A percentile compares a stretch with the other conserved stretches of the same genome.
phyloP scores from a whole-genome alignment of 2,329 filamentous ascomycete species.

The Zasmidium angulare region DNA sequence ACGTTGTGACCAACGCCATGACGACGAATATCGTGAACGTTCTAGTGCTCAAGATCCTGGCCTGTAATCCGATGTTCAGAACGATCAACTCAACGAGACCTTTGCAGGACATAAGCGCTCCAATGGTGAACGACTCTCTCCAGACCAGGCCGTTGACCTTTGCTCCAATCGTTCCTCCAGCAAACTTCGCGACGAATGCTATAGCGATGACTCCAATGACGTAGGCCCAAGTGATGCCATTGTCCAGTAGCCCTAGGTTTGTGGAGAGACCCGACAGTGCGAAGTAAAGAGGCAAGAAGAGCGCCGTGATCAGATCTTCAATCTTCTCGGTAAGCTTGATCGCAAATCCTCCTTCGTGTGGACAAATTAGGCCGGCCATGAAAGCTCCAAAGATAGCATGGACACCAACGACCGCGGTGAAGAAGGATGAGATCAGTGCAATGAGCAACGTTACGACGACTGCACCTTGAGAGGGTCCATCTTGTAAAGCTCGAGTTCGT shows the following conservation, averaged over 20 bases:
- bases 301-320: constrained; percentile 79
- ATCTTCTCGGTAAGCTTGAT: constrained; percentile 93
- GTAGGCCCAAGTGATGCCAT: constrained; percentile 84
- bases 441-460: constrained; percentile 80
- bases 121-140: constrained; percentile 87
- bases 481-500: constrained; percentile 74
- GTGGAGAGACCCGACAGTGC: constrained; percentile 87
- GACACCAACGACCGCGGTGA: constrained; percentile 86
- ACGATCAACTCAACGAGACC: constrained; percentile 93
- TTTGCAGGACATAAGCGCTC: constrained; percentile 93
- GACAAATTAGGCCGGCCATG: constrained; percentile 83
- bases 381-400: constrained; percentile 96
- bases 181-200: constrained; percentile 82
- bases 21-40: constrained; percentile 95
- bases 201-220: constrained; percentile 78
- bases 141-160: constrained; percentile 75
- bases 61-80: constrained; percentile 81
- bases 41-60: constrained; percentile 72
- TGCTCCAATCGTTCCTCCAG: constrained; percentile 78
- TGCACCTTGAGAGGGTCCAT: constrained; percentile 82
- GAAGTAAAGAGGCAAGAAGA: constrained; percentile 91
- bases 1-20: constrained; percentile 87
- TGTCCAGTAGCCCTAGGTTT: constrained; percentile 78
- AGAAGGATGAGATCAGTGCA: constrained; percentile 76
- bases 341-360: constrained; percentile 84